phyloP scores from a whole-genome alignment of 139 green algal genomes.

The Picocystis salinarum region DNA sequence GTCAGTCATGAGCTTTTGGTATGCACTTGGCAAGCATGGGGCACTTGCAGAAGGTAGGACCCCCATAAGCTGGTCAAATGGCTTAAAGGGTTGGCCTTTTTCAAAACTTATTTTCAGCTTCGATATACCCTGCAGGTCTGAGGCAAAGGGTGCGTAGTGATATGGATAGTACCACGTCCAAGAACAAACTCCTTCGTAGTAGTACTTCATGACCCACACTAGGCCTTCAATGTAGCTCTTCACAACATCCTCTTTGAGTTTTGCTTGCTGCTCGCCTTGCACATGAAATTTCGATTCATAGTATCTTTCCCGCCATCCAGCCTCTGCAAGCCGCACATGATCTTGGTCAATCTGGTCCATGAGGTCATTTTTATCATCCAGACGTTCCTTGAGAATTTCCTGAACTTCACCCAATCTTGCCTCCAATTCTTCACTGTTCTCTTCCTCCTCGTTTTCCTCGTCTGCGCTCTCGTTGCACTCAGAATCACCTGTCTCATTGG shows the following conservation, averaged over 20 bases:
- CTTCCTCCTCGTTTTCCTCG: conserved; percentile 18
- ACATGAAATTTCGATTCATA: conserved; percentile 40
- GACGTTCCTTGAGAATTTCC: conserved; percentile 36
- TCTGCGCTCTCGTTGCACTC: too few species aligned
- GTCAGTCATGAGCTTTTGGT: conserved; percentile 50
- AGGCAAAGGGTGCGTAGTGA: conserved; percentile 98
- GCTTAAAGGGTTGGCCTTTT: conserved; percentile 70
- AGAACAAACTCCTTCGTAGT: conserved; percentile 15
- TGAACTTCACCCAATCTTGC: too few species aligned
- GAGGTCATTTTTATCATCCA: conserved; percentile 52
- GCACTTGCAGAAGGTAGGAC: conserved; percentile 76
- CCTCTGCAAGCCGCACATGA: conserved; percentile 48
- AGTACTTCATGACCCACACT: conserved; percentile 85
- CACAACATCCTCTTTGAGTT: too few species aligned
- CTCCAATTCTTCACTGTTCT: conserved; percentile 4
- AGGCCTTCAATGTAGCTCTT: conserved; percentile 74
- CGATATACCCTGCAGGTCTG: conserved; percentile 46
- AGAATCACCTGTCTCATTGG: too few species aligned
- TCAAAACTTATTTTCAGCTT: conserved; percentile 55
- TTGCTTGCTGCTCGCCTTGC: too few species aligned
- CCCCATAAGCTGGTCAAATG: conserved; percentile 96
- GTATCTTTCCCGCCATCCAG: conserved; percentile 81
- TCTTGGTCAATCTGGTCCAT: conserved; percentile 69
- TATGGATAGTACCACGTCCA: conserved; percentile 80
- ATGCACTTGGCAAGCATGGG: conserved; percentile 53